Base-by-base conservation (phyloP, 306 rosid genomes). In the Casuarina equisetifolia region DNA sequence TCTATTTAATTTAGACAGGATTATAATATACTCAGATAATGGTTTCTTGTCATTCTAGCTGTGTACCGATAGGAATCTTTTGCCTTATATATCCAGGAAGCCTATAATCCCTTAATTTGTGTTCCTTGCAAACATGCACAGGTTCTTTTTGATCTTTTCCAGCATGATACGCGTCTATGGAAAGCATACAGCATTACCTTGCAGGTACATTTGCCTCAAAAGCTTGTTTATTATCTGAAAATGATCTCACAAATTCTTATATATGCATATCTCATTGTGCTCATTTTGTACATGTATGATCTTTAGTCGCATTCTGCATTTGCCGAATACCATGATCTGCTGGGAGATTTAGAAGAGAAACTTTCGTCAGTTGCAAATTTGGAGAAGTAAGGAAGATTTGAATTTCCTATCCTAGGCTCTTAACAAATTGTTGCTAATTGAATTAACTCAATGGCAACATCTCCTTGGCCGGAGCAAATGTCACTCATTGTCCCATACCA, bases 111-210 rank as follows among this genome's bases (percentile, higher is more conserved):
- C 54, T 70, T 82, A 51, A 52, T 69, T 79, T 73, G 74, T 58
- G 36, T 17, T 38, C 53, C 40, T 58, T 74, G 76, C 79, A 77
- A 57, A 6, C 76, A 67, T 76, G 77, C 43, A n/a, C 83, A 90
- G 97, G 97, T 95, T 77, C 92, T 92, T 57, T 95, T 93, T 46
- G 96, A 95, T 88, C 89, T 95, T 40, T 95, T 95, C 84, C 84
- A 77, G 43, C 92, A 86, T 16, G 97, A 95, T 82, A 73, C 87
- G 83, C 90, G 96, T 74, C 78, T 92, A 75, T 95, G 97, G 97
- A 87, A 91, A 80, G 97, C 97, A 0, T 92, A 95, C 73, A 84
- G 91, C 83, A 81, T 74, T 69, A 91, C 97, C 51, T 81, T 95
- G 74, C 93, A 88, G 99, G 99, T 95, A 86, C 57, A 68, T 16